Conservation (phyloP, 768 basidiomycete genomes). For the Hydnum rufescens region DNA sequence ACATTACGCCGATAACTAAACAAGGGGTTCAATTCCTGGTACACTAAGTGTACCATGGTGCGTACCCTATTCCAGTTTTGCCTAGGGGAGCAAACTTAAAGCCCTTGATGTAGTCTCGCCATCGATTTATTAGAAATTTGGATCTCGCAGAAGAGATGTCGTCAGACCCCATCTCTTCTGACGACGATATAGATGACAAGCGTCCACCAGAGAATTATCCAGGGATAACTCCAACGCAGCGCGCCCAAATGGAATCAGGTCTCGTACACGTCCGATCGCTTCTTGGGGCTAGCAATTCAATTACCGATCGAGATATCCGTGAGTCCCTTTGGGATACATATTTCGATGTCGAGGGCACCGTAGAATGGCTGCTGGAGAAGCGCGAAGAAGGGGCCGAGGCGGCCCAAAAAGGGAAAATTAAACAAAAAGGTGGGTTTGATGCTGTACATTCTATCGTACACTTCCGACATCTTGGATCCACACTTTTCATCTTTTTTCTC, state of each 20-base stretch:
- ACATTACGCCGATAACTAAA: too few species aligned
- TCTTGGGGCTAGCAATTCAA: constrained; percentile 40
- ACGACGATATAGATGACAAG: constrained; percentile 35
- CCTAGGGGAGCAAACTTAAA: too few species aligned
- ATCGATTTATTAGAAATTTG: constrained; percentile 73
- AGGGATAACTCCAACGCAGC: constrained; percentile 64
- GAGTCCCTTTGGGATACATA: constrained; percentile 74
- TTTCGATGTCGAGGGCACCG: constrained; percentile 62
- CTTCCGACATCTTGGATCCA: neutral
- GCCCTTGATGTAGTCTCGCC: too few species aligned
- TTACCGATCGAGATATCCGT: constrained; percentile 56
- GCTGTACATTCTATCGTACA: constrained; percentile 17
- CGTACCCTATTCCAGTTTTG: too few species aligned
- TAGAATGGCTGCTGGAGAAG: constrained; percentile 50
- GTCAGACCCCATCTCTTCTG: constrained; percentile 60
- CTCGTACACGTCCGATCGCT: constrained; percentile 46
- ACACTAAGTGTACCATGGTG: too few species aligned
- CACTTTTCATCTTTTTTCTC: too few species aligned
- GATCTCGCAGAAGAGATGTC: constrained; percentile 78
- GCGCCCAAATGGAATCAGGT: constrained; percentile 47
- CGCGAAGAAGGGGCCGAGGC: constrained; percentile 40
- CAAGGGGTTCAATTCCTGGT: too few species aligned
- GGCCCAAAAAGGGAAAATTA: constrained; percentile 71
- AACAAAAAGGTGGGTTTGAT: constrained; percentile 9
- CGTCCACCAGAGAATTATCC: constrained; percentile 12